Conservation (phyloP, 305 asterid species). For the Fraxinus greggii region DNA sequence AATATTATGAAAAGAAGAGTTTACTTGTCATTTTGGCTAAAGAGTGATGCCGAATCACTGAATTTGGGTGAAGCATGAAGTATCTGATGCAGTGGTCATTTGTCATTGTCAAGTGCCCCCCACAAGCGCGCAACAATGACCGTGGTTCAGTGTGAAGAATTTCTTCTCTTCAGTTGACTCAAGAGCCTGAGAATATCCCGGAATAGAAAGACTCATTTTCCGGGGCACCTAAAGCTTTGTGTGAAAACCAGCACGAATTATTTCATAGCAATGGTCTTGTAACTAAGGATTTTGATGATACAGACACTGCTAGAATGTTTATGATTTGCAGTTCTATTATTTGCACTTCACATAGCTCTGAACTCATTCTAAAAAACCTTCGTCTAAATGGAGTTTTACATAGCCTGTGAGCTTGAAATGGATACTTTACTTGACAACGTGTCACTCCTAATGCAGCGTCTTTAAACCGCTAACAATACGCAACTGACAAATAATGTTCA, state of each 20-base stretch:
- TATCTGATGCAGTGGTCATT: neutral
- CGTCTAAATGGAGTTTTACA: neutral
- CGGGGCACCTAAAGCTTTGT: neutral
- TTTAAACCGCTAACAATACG: neutral
- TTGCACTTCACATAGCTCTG: constrained; percentile 10
- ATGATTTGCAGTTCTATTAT: constrained; percentile 21
- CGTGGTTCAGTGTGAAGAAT: neutral
- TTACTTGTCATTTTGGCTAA: neutral
- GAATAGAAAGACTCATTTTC: neutral
- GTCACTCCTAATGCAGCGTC: constrained; percentile 5
- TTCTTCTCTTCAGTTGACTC: neutral
- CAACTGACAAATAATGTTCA: neutral
- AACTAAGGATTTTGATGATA: neutral
- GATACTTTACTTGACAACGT: neutral
- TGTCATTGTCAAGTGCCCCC: neutral
- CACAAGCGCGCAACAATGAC: neutral
- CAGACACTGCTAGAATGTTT: constrained; percentile 14
- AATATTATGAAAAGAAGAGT: constrained; percentile 6
- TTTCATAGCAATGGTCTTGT: neutral
- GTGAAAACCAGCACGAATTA: neutral
- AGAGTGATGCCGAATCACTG: constrained; percentile 16
- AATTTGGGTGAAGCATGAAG: neutral
- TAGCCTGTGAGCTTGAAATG: neutral
- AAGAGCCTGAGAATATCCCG: neutral
- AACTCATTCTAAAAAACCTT: constrained; percentile 3